Evolutionary conservation across 768 basidiomycete species (phyloP).

Genomic region (Tulasnella sp.): DNA sequence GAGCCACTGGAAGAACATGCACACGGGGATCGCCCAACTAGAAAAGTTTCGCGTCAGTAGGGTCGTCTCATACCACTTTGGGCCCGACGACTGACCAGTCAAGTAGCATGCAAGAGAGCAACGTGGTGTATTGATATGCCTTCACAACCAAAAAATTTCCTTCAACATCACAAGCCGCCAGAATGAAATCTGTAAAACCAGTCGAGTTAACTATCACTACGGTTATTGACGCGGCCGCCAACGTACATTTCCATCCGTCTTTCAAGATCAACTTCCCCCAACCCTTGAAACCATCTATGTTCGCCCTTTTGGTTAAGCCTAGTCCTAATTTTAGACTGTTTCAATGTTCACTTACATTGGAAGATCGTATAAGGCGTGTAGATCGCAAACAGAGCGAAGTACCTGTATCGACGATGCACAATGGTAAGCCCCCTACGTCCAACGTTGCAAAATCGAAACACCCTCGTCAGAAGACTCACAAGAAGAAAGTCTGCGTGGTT

Average conservation of each 20-base stretch:
- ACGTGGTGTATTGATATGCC: constrained; percentile 83
- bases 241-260: constrained; percentile 88
- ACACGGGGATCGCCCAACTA: constrained; percentile 88
- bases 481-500: constrained; percentile 81
- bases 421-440: background rate
- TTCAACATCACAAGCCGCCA: constrained; percentile 83
- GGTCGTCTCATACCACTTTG: background rate
- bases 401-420: constrained; percentile 51
- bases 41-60: background rate
- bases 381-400: constrained; percentile 70
- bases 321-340: background rate
- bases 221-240: background rate
- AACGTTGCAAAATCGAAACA: background rate
- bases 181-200: constrained; percentile 61
- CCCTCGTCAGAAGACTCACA: constrained; percentile 54
- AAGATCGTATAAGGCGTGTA: constrained; percentile 93
- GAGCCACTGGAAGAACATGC: constrained; percentile 79
- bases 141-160: constrained; percentile 87
- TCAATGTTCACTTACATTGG: constrained; percentile 58
- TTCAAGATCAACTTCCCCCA: constrained; percentile 72
- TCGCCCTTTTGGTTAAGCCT: background rate
- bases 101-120: constrained; percentile 89
- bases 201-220: background rate
- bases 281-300: constrained; percentile 76
- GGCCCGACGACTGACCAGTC: constrained; percentile 62